Conservation (phyloP, 306 rosid species). For the Spatholobus suberectus region DNA sequence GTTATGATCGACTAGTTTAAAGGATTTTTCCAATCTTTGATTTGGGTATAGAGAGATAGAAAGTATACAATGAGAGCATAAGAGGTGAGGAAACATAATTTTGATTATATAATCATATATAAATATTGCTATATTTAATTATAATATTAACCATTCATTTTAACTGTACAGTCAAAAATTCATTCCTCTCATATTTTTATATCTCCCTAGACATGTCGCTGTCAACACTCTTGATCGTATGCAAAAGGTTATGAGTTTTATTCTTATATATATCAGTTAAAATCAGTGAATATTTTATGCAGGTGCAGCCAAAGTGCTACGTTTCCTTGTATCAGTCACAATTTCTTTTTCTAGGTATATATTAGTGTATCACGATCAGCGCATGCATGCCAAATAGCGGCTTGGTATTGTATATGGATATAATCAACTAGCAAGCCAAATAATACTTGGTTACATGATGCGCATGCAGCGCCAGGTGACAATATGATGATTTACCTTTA, state of each 20-base stretch:
- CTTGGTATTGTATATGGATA: background rate
- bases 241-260: slow-evolving; percentile 15
- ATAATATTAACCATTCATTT: background rate
- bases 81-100: background rate
- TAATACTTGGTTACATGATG: background rate
- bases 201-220: background rate
- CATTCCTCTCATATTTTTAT: background rate
- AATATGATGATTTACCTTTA: background rate
- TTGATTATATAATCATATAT: background rate
- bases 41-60: background rate
- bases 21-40: slow-evolving; percentile 33
- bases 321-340: background rate
- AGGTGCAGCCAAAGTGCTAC: background rate
- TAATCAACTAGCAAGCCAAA: background rate
- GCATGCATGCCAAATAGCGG: background rate
- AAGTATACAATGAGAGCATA: background rate
- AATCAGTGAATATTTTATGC: slow-evolving; percentile 15
- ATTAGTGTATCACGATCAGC: background rate
- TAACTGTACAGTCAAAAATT: background rate
- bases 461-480: background rate
- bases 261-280: background rate
- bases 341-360: background rate
- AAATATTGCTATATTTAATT: background rate
- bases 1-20: background rate
- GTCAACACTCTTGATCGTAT: slow-evolving; percentile 39